These are phyloP conservation scores for Coemansia sp. DNA, from an alignment of 192 early-diverging fungal species.

Conservation along the genomic window DNA sequence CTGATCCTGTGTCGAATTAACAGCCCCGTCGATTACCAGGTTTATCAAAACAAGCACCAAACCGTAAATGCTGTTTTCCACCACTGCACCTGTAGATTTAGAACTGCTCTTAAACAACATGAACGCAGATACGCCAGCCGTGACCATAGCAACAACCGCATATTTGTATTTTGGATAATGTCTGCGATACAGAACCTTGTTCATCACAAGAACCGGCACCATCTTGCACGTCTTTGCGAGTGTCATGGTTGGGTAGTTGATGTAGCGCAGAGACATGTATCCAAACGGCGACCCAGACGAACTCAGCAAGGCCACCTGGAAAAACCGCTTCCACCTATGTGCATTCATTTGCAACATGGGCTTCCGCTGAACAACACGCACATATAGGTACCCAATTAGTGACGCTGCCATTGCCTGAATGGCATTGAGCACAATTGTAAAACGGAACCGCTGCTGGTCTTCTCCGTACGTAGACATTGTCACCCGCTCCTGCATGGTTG, in stretches of 20 bases:
- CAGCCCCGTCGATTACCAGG: conserved; percentile 89
- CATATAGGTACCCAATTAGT: conserved; percentile 70
- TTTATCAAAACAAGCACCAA: conserved; percentile 79
- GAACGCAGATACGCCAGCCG: conserved; percentile 87
- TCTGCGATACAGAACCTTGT: conserved; percentile 83
- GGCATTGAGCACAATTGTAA: conserved; percentile 89
- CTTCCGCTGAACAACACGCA: conserved; percentile 53
- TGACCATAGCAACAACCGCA: conserved; percentile 80
- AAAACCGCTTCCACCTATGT: conserved; percentile 59
- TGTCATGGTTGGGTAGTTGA: conserved; percentile 98
- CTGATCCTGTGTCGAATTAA: conserved; percentile 95
- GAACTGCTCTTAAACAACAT: conserved; percentile 73
- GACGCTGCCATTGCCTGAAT: conserved; percentile 80
- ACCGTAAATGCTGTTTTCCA: conserved; percentile 71
- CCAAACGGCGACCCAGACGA: conserved; percentile 86
- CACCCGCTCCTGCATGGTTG: conserved; percentile 89
- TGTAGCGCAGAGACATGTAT: conserved; percentile 86
- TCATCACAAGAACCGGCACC: conserved; percentile 95
- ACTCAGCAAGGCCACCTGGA: conserved; percentile 71
- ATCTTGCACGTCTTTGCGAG: conserved; percentile 96
- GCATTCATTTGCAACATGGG: conserved; percentile 38
- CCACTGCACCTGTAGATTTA: conserved; percentile 15
- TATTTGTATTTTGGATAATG: conserved; percentile 88
- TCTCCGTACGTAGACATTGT: conserved; percentile 75
- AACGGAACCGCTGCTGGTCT: conserved; percentile 68